These are phyloP conservation scores for Metschnikowia lochheadii DNA, from an alignment of 805 yeast species.

Conservation along the genomic window DNA sequence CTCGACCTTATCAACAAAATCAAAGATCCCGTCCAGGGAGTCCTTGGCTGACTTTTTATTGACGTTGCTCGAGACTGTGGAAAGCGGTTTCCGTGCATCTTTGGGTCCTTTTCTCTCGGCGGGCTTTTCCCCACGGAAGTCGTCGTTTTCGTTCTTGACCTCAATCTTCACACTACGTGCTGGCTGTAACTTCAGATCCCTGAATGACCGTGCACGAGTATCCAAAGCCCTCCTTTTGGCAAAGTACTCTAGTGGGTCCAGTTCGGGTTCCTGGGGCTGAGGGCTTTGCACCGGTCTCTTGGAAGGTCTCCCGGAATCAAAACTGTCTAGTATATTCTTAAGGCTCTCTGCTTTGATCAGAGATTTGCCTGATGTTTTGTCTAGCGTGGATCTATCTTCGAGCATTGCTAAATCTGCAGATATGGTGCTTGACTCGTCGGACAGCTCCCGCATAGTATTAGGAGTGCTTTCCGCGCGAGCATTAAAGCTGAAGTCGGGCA, in stretches of 20 bases:
- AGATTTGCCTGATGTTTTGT: neutral
- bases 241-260: constrained; percentile 2
- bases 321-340: constrained; percentile 2
- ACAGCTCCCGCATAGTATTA: constrained; percentile 1
- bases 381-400: neutral
- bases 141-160: constrained; percentile 1
- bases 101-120: neutral
- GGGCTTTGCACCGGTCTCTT: neutral
- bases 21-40: constrained; percentile 31
- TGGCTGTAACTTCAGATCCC: constrained; percentile 2
- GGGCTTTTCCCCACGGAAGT: neutral
- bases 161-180: constrained; percentile 2
- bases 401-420: constrained; percentile 3
- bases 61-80: constrained; percentile 1
- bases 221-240: constrained; percentile 3
- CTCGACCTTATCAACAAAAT: constrained; percentile 28
- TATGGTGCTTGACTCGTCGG: neutral
- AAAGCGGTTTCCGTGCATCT: neutral
- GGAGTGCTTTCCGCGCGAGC: neutral
- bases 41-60: neutral
- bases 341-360: constrained; percentile 1
- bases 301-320: neutral
- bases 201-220: neutral
- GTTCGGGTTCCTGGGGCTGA: neutral
- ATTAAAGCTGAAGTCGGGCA: neutral